Base-by-base conservation (phyloP, 768 basidiomycete genomes). In the Leccinum uliginosum region DNA sequence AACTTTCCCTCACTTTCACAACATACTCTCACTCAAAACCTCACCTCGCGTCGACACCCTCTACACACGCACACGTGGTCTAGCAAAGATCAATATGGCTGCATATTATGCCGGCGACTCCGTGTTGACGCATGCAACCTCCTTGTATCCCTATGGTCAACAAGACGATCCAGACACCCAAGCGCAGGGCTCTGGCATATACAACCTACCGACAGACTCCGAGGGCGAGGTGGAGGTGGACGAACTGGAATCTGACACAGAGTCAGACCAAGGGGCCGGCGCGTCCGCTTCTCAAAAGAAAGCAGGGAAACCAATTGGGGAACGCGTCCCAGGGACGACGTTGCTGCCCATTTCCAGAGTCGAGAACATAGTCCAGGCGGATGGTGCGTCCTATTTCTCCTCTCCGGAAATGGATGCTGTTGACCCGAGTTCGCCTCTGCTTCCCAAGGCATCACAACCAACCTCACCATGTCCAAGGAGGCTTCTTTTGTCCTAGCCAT, bases 291-390 rank as follows among this genome's bases (percentile, higher is more conserved):
- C 60, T 47, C 61, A 70, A 52, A 72, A 70, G 60, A 67, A 64
- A 29, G 58, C 57, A 11, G 72, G 66, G 35, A 69, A 67, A 63
- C 63, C 62, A 53, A 49, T 60, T 45, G 70, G 70, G 50, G 75
- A 75, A 56, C 83, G 86, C 60, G 71, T 76, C 23, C 83, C 82
- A 1, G 91, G 89, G 24, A 82, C 86, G 46, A 84, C 83, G 5
- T 71, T 88, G 3, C 73, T 93, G 32, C 90, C 91, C 15, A 74
- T 81, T 34, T 70, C 80, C 38, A 80, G 83, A 60, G 69, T 94
- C 40, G 88, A 92, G 71, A 86, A 81, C 65, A 91, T 93, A 62
- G 76, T 91, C 43, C 84, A 91, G 65, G 85, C 88, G 12, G 89
- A 93, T 59, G 88, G 89, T 84, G 69, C 49, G 80, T 74, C 45